Evolutionary conservation across 169 alveolate species (phyloP), one percentile per base, ranked within the genome.

Genomic region (Plasmodium relictum): DNA sequence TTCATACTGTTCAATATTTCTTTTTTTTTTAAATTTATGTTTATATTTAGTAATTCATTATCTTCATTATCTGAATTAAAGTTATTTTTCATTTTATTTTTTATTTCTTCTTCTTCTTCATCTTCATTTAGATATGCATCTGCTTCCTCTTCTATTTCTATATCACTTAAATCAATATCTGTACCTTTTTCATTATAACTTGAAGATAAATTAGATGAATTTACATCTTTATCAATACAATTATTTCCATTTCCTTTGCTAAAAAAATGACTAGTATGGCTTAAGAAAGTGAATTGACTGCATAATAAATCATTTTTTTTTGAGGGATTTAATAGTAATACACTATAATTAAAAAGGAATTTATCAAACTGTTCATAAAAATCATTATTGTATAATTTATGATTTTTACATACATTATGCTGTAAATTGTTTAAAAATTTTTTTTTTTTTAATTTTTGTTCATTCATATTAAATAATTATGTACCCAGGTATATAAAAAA

Each of bases 321-420:
- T 22, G 39, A 78, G 0, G 89, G 78, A 39, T 78, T 78, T 44
- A 78, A n/a, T 41, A 78, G 31, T 26, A 78, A 44, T 26, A 78
- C 70, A n/a, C 89, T 69, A 42, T 78, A 78, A 48, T 78, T 78
- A 58, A 78, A 78, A 44, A 78, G 78, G 76, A 78, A 78, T 18
- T 26, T 44, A 6, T 78, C 89, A 8, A 78, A 78, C 37, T 78
- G 78, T 4, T 78, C 89, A 58, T 78, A 78, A 42, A 62, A 78
- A n/a, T 78, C 89, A 5, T 31, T 31, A 16, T 44, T 14, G 39
- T 78, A 65, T 9, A 78, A 56, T 1, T 18, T 31, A 12, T 45
- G 20, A 69, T 65, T 78, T 69, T 65, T 78, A 20, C 76, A 78
- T 6, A 78, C 63, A 26, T 65, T 65, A 26, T 65, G 74, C 44